Evolutionary conservation across 202 grass and related monocot species (phyloP), one percentile per base, ranked within the genome.

Genomic region (Sporobolus alterniflorus): DNA sequence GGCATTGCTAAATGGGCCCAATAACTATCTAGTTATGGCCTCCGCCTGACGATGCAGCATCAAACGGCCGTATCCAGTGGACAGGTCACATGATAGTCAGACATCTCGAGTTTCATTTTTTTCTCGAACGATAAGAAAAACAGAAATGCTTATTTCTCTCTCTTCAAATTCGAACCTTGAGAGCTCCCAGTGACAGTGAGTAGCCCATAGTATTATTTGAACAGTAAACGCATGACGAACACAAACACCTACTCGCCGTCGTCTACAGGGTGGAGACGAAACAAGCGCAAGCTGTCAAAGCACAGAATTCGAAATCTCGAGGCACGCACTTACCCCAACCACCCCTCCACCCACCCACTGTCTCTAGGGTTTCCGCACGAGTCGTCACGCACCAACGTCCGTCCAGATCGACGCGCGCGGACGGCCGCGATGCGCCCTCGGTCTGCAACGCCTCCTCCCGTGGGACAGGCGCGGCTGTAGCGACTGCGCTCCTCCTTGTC

Each of bases 381-480:
- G n/a, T n/a, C n/a, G n/a, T n/a, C n/a, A n/a, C n/a, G n/a, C n/a
- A n/a, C n/a, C n/a, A n/a, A n/a, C n/a, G n/a, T n/a, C n/a, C n/a
- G n/a, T n/a, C n/a, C n/a, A n/a, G n/a, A n/a, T n/a, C n/a, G n/a
- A n/a, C n/a, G n/a, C n/a, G n/a, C n/a, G n/a, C n/a, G n/a, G n/a
- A n/a, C 41, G 85, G 59, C 66, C 28, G 11, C 11, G 41, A 20
- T 57, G 52, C 3, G 5, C n/a, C 44, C 42, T 64, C 56, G 57
- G 28, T 54, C 7, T n/a, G 71, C 50, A 51, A 77, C 60, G 42
- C 24, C 43, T 14, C 46, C 65, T 25, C 36, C n/a, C n/a, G n/a
- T n/a, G n/a, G 29, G 34, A 78, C 77, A 83, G 64, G 67, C 73
- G 71, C 80, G 73, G 80, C 80, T 88, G 84, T 81, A 68, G 77